Evolutionary conservation across 2,329 filamentous ascomycete genomes (phyloP).

Genomic region (Fusarium sp.): DNA sequence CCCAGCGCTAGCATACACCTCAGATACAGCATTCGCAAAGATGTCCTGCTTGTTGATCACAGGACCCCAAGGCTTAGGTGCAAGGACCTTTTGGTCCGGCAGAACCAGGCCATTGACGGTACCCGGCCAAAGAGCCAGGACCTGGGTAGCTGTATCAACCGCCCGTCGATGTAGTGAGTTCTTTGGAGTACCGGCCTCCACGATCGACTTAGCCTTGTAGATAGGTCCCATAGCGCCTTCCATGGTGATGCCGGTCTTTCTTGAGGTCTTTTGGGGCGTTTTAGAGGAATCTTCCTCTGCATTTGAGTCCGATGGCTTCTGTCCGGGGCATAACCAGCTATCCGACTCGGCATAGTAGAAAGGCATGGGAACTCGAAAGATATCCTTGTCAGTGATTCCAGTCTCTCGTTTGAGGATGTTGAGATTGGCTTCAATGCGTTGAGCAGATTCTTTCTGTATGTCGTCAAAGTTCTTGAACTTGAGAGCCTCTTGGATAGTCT

Average conservation of each 20-base stretch:
- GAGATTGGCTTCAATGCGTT: slow-evolving; percentile 37
- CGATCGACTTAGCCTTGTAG: slow-evolving; percentile 17
- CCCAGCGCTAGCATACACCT: slow-evolving; percentile 34
- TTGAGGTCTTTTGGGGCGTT: background rate
- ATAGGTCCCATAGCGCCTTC: background rate
- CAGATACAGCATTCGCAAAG: slow-evolving; percentile 26
- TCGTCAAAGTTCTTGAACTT: slow-evolving; percentile 2
- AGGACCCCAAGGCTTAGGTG: slow-evolving; percentile 41
- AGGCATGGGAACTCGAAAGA: slow-evolving; percentile 32
- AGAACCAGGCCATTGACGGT: slow-evolving; percentile 38
- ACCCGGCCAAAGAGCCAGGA: slow-evolving; percentile 20
- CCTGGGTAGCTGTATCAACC: background rate
- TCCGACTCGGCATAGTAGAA: slow-evolving; percentile 13
- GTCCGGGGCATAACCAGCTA: background rate
- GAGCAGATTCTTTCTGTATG: slow-evolving; percentile 14
- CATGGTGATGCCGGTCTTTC: background rate
- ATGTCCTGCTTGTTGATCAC: slow-evolving; percentile 41
- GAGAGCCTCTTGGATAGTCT: slow-evolving; percentile 32
- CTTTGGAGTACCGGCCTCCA: slow-evolving; percentile 11
- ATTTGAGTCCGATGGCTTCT: background rate
- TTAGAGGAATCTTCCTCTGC: no score
- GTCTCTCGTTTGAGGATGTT: slow-evolving; percentile 37
- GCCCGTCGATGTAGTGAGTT: background rate
- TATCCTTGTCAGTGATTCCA: slow-evolving; percentile 35
- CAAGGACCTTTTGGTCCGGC: slow-evolving; percentile 13